Evolutionary conservation across 345 rosid species (phyloP).

Genomic region (Diplotaxis tenuifolia): DNA sequence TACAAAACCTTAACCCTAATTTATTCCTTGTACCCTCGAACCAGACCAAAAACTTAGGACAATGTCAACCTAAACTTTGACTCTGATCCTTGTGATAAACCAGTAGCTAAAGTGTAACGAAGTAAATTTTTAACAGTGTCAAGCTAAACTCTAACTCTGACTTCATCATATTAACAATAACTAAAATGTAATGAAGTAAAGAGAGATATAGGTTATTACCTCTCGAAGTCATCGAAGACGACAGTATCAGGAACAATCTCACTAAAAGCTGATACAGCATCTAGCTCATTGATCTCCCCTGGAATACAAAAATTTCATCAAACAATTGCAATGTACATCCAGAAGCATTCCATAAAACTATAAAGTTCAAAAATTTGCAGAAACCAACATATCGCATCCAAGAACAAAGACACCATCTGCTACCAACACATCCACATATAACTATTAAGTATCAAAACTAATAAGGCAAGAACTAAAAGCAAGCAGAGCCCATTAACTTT

Average conservation of each 20-base stretch:
- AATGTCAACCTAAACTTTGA: not conserved
- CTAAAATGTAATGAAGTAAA: not conserved
- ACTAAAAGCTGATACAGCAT: constrained; percentile 80
- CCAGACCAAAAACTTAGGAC: not conserved
- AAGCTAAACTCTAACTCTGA: not conserved
- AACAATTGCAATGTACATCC: not conserved
- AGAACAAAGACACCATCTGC: not conserved
- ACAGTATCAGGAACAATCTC: constrained; percentile 95
- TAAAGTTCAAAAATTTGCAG: not conserved
- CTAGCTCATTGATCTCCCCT: constrained; percentile 68
- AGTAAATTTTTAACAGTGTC: no score
- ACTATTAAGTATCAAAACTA: not conserved
- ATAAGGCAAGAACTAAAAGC: not conserved
- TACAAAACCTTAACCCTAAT: not conserved
- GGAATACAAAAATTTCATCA: not conserved
- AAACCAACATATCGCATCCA: not conserved
- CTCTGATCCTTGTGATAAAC: not conserved
- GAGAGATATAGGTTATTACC: constrained; percentile 38
- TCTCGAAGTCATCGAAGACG: constrained; percentile 88
- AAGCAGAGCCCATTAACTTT: constrained; percentile 10
- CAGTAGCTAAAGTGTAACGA: no score
- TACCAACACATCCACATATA: not conserved
- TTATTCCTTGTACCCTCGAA: not conserved
- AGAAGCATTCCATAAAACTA: not conserved
- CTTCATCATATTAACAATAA: not conserved